Conservation (phyloP, 2,329 filamentous ascomycete species). For the Calonectria pteridis region DNA sequence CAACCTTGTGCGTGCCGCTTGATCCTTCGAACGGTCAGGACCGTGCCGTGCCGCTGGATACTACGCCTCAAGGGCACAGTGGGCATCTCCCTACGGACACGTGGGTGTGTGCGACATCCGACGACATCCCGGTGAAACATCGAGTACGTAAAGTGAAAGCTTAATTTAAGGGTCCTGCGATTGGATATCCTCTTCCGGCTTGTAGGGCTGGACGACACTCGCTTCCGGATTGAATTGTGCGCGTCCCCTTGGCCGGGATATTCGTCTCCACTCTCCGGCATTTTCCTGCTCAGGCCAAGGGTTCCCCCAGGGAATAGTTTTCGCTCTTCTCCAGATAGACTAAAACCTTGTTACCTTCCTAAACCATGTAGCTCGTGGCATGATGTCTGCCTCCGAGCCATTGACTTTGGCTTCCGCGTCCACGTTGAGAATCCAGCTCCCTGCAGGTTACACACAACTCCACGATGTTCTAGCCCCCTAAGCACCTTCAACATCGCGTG, state of each 20-base stretch:
- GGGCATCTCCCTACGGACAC: not conserved
- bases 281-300: not conserved
- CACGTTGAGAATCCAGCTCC: not conserved
- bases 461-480: not conserved
- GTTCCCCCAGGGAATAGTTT: not conserved
- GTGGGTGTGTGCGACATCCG: slow-evolving; percentile 1
- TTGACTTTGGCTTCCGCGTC: not conserved
- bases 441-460: not conserved
- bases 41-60: slow-evolving; percentile 9
- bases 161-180: not conserved
- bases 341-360: not conserved
- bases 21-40: slow-evolving; percentile 9
- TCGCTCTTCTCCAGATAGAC: not conserved
- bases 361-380: not conserved
- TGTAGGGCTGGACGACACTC: not conserved
- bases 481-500: not conserved
- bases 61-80: not conserved
- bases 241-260: not conserved
- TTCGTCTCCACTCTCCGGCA: not conserved
- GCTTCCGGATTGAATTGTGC: not conserved
- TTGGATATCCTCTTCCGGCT: not conserved
- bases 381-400: not conserved
- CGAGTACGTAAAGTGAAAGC: not conserved
- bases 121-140: not conserved
- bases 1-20: not conserved